These are phyloP conservation scores for Phaeosphaeria sp. DNA, from an alignment of 2,329 filamentous ascomycete species.

Conservation along the genomic window DNA sequence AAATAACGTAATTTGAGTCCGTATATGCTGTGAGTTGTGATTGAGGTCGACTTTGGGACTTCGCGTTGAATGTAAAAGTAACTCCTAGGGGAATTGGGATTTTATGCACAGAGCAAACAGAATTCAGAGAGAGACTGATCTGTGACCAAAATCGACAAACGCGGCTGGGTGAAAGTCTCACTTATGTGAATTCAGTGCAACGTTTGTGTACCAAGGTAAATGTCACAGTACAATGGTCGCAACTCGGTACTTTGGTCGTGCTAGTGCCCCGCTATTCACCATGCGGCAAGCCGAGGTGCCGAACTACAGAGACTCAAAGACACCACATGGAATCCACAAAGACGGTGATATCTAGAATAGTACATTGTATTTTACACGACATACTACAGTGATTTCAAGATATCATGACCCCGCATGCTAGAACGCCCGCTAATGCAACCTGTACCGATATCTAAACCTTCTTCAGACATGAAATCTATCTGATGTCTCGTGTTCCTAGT, in stretches of 20 bases:
- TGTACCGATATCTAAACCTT: not conserved
- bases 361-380: not conserved
- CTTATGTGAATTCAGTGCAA: not conserved
- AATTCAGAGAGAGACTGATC: not conserved
- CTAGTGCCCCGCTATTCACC: not conserved
- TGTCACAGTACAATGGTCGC: not conserved
- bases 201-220: not conserved
- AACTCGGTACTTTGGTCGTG: not conserved
- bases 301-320: not conserved
- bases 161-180: not conserved
- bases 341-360: not conserved
- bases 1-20: not conserved
- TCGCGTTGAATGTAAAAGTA: not conserved
- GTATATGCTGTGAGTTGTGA: not conserved
- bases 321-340: not conserved
- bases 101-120: not conserved
- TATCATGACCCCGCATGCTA: not conserved
- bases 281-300: not conserved
- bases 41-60: not conserved
- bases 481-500: conserved; percentile 50
- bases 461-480: not conserved
- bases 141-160: not conserved
- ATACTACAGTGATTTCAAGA: not conserved
- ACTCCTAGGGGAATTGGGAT: not conserved
- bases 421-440: conserved; percentile 5